phyloP scores from a whole-genome alignment of 164 flowering plant species.

The Berberis thunbergii region DNA sequence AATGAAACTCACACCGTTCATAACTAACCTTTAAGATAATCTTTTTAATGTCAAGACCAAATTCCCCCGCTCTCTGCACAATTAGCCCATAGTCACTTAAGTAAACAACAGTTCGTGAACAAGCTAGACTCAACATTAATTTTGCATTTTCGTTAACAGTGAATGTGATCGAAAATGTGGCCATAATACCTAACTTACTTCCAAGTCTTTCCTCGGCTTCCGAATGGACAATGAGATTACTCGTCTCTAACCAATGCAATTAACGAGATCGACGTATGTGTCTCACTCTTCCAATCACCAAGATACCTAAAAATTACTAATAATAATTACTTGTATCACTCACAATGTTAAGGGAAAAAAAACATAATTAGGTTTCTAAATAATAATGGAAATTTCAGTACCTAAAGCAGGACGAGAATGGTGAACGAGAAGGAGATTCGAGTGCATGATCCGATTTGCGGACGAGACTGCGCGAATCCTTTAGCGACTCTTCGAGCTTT shows the following conservation, averaged over 20 bases:
- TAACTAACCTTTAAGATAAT: conserved; percentile 78
- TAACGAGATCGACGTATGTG: conserved; percentile 71
- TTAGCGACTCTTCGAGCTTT: conserved; percentile 70
- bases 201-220: conserved; percentile 84
- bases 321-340: conserved; percentile 24
- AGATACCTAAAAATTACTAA: conserved; percentile 49
- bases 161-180: no score
- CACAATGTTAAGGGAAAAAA: conserved; percentile 39
- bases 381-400: conserved; percentile 9
- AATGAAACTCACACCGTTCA: neutral
- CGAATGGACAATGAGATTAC: conserved; percentile 62
- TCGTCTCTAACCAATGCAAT: conserved; percentile 92
- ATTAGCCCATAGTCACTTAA: conserved; percentile 4
- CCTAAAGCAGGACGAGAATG: conserved; percentile 79
- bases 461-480: conserved; percentile 58
- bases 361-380: no score
- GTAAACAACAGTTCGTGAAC: neutral
- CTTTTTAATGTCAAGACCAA: conserved; percentile 80
- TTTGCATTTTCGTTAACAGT: no score
- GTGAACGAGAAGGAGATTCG: conserved; percentile 69
- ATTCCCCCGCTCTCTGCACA: conserved; percentile 66
- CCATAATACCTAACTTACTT: conserved; percentile 33
- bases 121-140: no score
- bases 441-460: conserved; percentile 54
- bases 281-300: conserved; percentile 93